Evolutionary conservation across 1,284 basidiomycete genomes (phyloP).

Genomic region (Boletus nobilissimus): DNA sequence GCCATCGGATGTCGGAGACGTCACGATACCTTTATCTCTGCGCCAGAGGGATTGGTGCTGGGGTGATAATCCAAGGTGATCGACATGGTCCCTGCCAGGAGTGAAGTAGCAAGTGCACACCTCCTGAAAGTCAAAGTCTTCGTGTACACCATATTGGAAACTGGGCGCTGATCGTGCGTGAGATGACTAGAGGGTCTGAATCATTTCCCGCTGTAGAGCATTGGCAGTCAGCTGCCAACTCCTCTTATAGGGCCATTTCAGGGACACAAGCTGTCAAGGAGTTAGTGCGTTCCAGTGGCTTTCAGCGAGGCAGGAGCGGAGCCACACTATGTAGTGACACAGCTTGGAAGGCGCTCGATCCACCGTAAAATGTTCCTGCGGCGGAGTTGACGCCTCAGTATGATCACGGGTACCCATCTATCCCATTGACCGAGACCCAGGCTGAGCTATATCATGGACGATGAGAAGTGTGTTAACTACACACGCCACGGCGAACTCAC

Average conservation of each 20-base stretch:
- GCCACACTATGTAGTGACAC: too few species aligned
- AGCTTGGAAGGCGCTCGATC: too few species aligned
- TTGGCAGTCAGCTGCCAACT: not conserved
- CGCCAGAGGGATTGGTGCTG: too few species aligned
- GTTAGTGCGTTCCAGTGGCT: too few species aligned
- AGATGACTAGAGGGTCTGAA: not conserved
- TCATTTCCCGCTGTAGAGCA: not conserved
- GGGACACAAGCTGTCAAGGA: too few species aligned
- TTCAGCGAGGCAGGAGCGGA: too few species aligned
- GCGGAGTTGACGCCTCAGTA: too few species aligned
- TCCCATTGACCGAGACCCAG: conserved; percentile 28
- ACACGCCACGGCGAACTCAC: conserved; percentile 17
- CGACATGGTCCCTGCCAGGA: not conserved
- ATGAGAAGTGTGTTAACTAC: not conserved
- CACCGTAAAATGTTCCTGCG: too few species aligned
- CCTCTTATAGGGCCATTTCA: not conserved
- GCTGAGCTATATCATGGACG: conserved; percentile 25
- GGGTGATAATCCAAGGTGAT: too few species aligned
- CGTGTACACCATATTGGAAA: not conserved
- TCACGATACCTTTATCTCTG: too few species aligned
- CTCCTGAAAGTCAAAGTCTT: not conserved
- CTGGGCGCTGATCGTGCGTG: not conserved
- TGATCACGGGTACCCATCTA: not conserved
- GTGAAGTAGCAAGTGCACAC: not conserved
- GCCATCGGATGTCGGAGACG: too few species aligned